Conservation (phyloP, 108 stramenopile species). For the Cyclostephanos tholiformis region DNA sequence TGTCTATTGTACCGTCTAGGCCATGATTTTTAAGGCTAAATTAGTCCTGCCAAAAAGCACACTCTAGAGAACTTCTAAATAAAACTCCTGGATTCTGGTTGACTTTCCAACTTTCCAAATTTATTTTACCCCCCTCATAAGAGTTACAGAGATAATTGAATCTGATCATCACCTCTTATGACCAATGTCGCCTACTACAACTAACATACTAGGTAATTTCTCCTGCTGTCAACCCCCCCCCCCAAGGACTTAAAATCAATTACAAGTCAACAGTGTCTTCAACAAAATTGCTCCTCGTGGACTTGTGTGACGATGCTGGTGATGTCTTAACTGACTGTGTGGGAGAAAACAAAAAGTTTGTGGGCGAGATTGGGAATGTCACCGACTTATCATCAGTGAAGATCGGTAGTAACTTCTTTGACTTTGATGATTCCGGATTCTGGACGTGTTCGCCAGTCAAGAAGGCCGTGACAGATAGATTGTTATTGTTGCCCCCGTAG, state of each 20-base stretch:
- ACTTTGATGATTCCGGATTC: neutral
- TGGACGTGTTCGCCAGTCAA: constrained; percentile 5
- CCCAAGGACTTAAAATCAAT: neutral
- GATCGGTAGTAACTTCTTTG: neutral
- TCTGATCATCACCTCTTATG: constrained; percentile 1
- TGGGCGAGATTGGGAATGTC: neutral
- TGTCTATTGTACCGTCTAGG: too few relatives aligned
- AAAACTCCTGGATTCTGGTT: too few relatives aligned
- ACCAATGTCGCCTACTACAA: neutral
- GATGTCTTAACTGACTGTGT: neutral
- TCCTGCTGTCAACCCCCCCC: neutral
- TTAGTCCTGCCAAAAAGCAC: too few relatives aligned
- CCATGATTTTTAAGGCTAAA: too few relatives aligned
- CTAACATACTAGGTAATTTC: neutral
- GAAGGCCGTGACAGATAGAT: constrained; percentile 10
- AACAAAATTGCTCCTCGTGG: neutral
- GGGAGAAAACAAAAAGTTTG: neutral
- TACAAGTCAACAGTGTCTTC: constrained; percentile 14
- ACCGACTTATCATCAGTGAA: neutral
- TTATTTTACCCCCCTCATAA: too few relatives aligned
- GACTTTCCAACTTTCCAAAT: too few relatives aligned
- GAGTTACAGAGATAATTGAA: constrained; percentile 3
- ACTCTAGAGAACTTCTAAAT: too few relatives aligned
- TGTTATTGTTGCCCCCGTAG: neutral
- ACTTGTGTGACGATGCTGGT: neutral